A percentile compares a stretch with the other conserved stretches of the same genome.
These are phyloP conservation scores for Malbranchea zuffiana DNA, from an alignment of 2,329 filamentous ascomycete genomes.

Conservation along the genomic window DNA sequence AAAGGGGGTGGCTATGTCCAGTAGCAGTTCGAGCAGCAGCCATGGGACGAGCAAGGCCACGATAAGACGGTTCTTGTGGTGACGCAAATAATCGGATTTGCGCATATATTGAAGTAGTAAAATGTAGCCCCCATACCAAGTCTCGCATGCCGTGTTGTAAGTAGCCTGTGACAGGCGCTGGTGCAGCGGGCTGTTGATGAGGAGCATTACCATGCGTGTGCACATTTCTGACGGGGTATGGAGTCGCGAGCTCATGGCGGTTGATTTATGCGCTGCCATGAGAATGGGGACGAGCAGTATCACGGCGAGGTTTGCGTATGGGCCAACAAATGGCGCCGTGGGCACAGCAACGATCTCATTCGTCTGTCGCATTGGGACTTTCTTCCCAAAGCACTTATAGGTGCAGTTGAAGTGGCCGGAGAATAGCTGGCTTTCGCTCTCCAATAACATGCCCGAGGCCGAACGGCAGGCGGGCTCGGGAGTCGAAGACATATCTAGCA, in stretches of 20 bases:
- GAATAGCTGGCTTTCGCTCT: slow-evolving; percentile 13
- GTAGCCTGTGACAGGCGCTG: slow-evolving; percentile 16
- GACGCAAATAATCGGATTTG: slow-evolving; percentile 7
- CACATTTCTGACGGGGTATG: slow-evolving; percentile 18
- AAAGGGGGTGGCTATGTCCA: slow-evolving; percentile 18
- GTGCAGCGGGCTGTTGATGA: slow-evolving; percentile 14
- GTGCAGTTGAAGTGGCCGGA: slow-evolving; percentile 20
- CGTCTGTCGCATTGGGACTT: slow-evolving; percentile 17
- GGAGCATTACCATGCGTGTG: slow-evolving; percentile 15
- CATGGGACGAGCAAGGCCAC: slow-evolving; percentile 15
- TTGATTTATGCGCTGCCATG: slow-evolving; percentile 18
- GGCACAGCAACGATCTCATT: slow-evolving; percentile 18
- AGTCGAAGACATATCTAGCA: slow-evolving; percentile 14
- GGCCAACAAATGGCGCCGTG: slow-evolving; percentile 13
- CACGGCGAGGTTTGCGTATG: slow-evolving; percentile 13
- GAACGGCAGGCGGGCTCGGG: slow-evolving; percentile 19
- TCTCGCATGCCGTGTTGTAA: slow-evolving; percentile 18
- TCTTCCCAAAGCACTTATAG: slow-evolving; percentile 19
- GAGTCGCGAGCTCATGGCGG: slow-evolving; percentile 14
- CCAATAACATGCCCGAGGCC: slow-evolving; percentile 16
- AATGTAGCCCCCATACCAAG: slow-evolving; percentile 21
- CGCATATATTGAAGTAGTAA: slow-evolving; percentile 17
- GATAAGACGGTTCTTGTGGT: slow-evolving; percentile 9
- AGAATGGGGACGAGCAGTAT: slow-evolving; percentile 17
- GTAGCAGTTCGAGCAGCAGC: slow-evolving; percentile 17